Conservation (phyloP, 345 rosid species). For the Gossypium rotundifolium region DNA sequence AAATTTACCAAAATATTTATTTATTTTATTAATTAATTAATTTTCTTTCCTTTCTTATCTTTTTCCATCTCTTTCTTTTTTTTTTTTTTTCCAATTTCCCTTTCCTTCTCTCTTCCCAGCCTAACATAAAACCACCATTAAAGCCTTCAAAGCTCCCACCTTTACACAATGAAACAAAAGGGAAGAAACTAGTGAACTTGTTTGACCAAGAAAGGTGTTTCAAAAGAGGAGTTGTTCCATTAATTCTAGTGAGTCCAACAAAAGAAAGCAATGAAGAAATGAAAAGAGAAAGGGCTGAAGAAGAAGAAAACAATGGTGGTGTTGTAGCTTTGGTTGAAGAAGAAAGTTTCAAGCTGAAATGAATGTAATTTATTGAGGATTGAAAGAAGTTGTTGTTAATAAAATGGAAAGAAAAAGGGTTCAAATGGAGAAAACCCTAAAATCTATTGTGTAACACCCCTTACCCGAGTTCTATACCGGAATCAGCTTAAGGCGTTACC, state of each 20-base stretch:
- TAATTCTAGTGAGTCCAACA: conserved; percentile 28
- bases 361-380: conserved; percentile 90
- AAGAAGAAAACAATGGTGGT: conserved; percentile 11
- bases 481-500: no score
- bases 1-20: no score
- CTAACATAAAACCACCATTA: conserved; percentile 33
- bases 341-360: conserved; percentile 91
- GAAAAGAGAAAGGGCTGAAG: conserved; percentile 42
- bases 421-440: conserved; percentile 49
- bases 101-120: conserved; percentile 66
- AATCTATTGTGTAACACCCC: no score
- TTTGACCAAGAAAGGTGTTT: conserved; percentile 78
- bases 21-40: not conserved
- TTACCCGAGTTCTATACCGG: no score
- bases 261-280: conserved; percentile 17
- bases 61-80: no score
- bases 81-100: no score
- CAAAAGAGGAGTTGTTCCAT: conserved; percentile 29
- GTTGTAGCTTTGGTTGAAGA: conserved; percentile 42
- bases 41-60: no score
- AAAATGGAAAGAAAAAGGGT: conserved; percentile 81
- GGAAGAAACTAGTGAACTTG: conserved; percentile 51
- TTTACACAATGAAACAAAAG: conserved; percentile 35
- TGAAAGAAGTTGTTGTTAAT: conserved; percentile 75
- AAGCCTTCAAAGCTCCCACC: conserved; percentile 13